phyloP scores from a whole-genome alignment of 2,329 filamentous ascomycete species.

The Gyromitra esculenta region DNA sequence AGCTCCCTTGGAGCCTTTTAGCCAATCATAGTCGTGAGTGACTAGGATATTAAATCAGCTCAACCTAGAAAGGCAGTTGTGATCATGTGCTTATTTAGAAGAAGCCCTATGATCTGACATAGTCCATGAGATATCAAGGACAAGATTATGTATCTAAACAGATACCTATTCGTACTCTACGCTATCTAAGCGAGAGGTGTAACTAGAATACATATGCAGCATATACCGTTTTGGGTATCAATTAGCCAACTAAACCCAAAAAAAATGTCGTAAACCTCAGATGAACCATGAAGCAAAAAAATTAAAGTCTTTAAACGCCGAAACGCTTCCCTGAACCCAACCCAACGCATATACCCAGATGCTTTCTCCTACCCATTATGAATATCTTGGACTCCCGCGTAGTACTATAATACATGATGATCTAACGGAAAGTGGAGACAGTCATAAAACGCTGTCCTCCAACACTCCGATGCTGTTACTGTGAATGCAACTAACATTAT shows the following conservation, averaged over 20 bases:
- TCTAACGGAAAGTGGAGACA: background rate
- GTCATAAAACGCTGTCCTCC: background rate
- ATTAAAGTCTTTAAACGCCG: slow-evolving; percentile 31
- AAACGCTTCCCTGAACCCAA: background rate
- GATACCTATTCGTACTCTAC: background rate
- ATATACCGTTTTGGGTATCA: slow-evolving; percentile 11
- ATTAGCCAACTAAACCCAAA: slow-evolving; percentile 17
- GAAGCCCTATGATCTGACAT: background rate
- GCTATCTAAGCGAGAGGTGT: slow-evolving; percentile 1
- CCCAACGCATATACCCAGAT: slow-evolving; percentile 8
- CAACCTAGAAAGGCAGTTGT: background rate
- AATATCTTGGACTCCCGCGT: background rate
- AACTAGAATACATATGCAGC: slow-evolving; percentile 11
- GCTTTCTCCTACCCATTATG: background rate
- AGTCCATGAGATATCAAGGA: background rate
- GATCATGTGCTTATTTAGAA: background rate
- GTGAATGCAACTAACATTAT: background rate
- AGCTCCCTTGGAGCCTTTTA: background rate
- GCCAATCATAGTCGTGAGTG: background rate
- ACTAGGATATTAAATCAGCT: background rate
- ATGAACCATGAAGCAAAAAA: slow-evolving; percentile 20
- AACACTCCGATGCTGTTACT: background rate
- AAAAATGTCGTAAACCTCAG: slow-evolving; percentile 8
- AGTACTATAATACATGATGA: slow-evolving; percentile 40
- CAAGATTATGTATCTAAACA: slow-evolving; percentile 1